Base-by-base conservation (phyloP, 768 basidiomycete genomes). In the Panaeolus cyanescens region DNA sequence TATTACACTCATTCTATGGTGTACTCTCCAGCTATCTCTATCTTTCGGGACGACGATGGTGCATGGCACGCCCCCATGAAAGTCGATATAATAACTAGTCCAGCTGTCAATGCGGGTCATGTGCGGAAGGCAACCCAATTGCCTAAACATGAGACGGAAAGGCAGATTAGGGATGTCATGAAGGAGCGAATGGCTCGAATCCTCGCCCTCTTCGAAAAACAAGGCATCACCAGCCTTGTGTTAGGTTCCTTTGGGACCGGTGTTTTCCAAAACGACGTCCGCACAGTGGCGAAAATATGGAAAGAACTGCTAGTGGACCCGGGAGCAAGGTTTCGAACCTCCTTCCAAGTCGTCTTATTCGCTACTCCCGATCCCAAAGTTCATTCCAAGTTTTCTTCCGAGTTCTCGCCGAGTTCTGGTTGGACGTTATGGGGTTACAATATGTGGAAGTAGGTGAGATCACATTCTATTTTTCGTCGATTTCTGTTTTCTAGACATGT, bases 211-310 rank as follows among this genome's bases (percentile, higher is more conserved):
- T 89, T 90, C 68, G 85, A 91, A 72, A 75, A 74, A 37, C 78
- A 83, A 60, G 84, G 85, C 2, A 80, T 83, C 17, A 76, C 75
- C 65, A 79, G 85, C 64, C 59, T 92, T 42, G 86, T 91, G 0
- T 71, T 92, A n/a, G 90, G 91, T 30, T 85, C 85, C 67, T 91
- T 90, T 72, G 90, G 90, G 17, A 91, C 90, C 1, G 90, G 90
- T 0, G 90, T 87, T 4, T 92, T 91, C 71, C 75, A 71, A 59
- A 92, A 92, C 68, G 74, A 77, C 25, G 83, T 90, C 8, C 67
- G 74, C 45, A 74, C 79, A 32, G 82, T 91, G 10, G 89, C 87
- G 1, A 75, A 70, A 53, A 79, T 88, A 25, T 92, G 90, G 90
- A 80, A 77, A 32, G 84, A 88, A 59, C 71, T 90, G 22, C 69